These are phyloP conservation scores for Gastrodia elata DNA, from an alignment of 106 monocot genomes.

Conservation along the genomic window DNA sequence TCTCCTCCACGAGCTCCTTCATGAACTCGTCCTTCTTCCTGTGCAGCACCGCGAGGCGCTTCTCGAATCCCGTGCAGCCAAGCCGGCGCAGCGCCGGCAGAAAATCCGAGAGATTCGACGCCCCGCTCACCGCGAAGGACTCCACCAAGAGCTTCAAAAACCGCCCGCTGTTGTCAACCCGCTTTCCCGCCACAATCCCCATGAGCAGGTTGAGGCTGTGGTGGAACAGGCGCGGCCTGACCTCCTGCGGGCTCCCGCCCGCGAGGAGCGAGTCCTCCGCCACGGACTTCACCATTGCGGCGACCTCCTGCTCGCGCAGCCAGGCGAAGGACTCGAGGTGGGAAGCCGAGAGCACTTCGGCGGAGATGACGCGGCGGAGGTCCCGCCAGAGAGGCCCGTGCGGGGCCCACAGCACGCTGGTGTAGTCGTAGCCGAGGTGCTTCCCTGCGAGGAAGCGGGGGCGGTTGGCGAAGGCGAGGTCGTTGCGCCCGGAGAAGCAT, in stretches of 20 bases:
- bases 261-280: neutral
- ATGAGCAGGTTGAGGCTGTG: slow-evolving; percentile 30
- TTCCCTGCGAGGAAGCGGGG: slow-evolving; percentile 17
- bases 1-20: slow-evolving; percentile 23
- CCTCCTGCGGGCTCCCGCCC: slow-evolving; percentile 18
- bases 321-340: slow-evolving; percentile 16
- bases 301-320: slow-evolving; percentile 19
- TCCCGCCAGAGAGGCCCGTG: slow-evolving; percentile 59
- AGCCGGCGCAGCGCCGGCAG: slow-evolving; percentile 23
- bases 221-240: slow-evolving; percentile 33
- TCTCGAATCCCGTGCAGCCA: slow-evolving; percentile 15
- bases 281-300: slow-evolving; percentile 11
- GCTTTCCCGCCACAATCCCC: slow-evolving; percentile 31
- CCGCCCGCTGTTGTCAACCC: slow-evolving; percentile 8
- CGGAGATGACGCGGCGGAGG: slow-evolving; percentile 31
- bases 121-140: neutral
- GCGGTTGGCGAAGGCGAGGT: slow-evolving; percentile 48
- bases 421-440: slow-evolving; percentile 24
- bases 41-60: slow-evolving; percentile 9
- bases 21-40: slow-evolving; percentile 19
- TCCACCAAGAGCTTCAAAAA: slow-evolving; percentile 26
- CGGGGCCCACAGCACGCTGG: slow-evolving; percentile 24
- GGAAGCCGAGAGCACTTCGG: slow-evolving; percentile 37
- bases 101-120: slow-evolving; percentile 26
- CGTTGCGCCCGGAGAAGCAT: slow-evolving; percentile 42